Evolutionary conservation across 2,329 filamentous ascomycete species (phyloP).

Genomic region (Hymenoscyphus infarciens): DNA sequence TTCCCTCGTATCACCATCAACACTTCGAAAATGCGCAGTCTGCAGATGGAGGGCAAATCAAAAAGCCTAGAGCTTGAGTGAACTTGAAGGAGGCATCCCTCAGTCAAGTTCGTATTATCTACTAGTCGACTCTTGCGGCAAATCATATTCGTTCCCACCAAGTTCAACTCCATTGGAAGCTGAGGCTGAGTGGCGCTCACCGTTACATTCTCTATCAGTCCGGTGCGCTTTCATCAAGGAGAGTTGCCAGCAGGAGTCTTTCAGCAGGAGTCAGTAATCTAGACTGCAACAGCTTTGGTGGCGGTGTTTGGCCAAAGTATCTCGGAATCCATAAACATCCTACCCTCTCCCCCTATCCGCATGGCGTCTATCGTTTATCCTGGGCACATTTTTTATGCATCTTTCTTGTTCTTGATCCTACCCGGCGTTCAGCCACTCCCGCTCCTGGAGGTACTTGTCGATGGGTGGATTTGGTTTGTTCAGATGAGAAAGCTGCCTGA

Average conservation of each 20-base stretch:
- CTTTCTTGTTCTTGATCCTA: not conserved
- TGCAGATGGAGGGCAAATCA: not conserved
- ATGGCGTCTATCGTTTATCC: not conserved
- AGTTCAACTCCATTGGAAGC: not conserved
- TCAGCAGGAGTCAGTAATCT: not conserved
- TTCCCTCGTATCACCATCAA: not conserved
- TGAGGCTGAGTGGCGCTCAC: constrained; percentile 1
- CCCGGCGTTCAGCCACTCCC: not conserved
- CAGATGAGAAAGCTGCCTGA: not conserved
- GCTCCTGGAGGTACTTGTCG: not conserved
- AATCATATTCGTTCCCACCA: not conserved
- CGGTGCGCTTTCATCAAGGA: not conserved
- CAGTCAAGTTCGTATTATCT: not conserved
- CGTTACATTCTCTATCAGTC: not conserved
- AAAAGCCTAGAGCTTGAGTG: not conserved
- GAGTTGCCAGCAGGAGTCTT: not conserved
- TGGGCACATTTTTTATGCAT: not conserved
- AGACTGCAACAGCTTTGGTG: not conserved
- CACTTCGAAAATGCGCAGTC: not conserved
- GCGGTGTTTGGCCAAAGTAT: not conserved
- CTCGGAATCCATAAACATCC: not conserved
- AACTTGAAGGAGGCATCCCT: constrained; percentile 3
- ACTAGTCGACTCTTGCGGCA: not conserved
- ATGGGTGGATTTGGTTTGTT: not conserved
- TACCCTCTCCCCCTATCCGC: not conserved